Evolutionary conservation across 2,329 filamentous ascomycete genomes (phyloP).

Genomic region (Curvularia hawaiiensis): DNA sequence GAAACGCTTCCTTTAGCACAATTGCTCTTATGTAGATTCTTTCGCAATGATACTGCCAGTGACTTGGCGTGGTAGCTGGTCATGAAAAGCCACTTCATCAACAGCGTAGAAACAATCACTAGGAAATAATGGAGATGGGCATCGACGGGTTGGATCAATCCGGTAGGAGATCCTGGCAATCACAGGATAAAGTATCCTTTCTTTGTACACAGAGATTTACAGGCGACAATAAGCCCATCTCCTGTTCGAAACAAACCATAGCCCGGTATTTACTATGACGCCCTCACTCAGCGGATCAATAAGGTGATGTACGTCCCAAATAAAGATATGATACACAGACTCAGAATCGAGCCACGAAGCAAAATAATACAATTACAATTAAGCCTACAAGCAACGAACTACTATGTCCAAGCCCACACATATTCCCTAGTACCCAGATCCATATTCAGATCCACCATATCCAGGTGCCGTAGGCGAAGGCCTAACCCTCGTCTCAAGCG

Average conservation of each 20-base stretch:
- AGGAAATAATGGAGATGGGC: too few relatives aligned
- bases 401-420: not conserved
- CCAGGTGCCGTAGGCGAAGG: conserved; percentile 16
- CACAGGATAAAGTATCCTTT: too few relatives aligned
- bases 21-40: too few relatives aligned
- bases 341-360: not conserved
- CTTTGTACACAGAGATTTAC: too few relatives aligned
- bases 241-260: not conserved
- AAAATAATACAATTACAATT: not conserved
- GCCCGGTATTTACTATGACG: not conserved
- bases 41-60: too few relatives aligned
- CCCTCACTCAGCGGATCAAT: not conserved
- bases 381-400: not conserved
- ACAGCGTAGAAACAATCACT: not conserved
- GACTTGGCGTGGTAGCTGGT: not conserved
- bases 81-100: not conserved
- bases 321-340: not conserved
- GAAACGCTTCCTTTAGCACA: too few relatives aligned
- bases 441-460: not conserved
- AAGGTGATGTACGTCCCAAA: not conserved
- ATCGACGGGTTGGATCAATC: too few relatives aligned
- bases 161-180: too few relatives aligned
- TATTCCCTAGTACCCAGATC: not conserved
- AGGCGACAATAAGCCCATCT: not conserved
- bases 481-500: conserved; percentile 30